These are phyloP conservation scores for Penicillium longicatenatum DNA, from an alignment of 495 filamentous ascomycete genomes.

Conservation along the genomic window DNA sequence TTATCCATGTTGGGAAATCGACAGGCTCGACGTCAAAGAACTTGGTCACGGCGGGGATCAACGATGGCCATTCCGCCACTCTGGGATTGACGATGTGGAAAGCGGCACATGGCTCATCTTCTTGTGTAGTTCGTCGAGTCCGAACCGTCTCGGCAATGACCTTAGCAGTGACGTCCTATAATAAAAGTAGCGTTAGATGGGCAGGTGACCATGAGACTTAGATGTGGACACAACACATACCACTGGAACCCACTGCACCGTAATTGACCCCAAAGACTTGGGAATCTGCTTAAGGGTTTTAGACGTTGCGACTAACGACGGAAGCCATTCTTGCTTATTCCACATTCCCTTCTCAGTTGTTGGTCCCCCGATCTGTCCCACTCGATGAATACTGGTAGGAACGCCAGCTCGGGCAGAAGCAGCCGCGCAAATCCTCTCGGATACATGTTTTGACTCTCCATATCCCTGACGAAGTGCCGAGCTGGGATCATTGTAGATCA, in stretches of 20 bases:
- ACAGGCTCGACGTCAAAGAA: slow-evolving; percentile 11
- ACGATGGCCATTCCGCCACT: slow-evolving; percentile 17
- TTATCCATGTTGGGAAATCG: slow-evolving; percentile 22
- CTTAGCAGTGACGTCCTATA: slow-evolving; percentile 19
- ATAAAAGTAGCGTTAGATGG: not conserved
- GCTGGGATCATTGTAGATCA: slow-evolving; percentile 39
- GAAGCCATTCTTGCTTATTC: slow-evolving; percentile 34
- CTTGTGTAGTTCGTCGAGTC: slow-evolving; percentile 9
- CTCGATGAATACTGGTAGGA: slow-evolving; percentile 46
- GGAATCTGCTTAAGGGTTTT: slow-evolving; percentile 21
- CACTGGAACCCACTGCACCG: slow-evolving; percentile 23
- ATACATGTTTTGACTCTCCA: slow-evolving; percentile 53
- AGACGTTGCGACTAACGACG: slow-evolving; percentile 24
- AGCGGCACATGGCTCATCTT: slow-evolving; percentile 8
- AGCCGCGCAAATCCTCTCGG: slow-evolving; percentile 50
- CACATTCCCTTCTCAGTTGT: slow-evolving; percentile 22
- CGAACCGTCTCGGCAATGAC: slow-evolving; percentile 19
- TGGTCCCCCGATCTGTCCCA: slow-evolving; percentile 59
- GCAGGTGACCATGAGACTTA: not conserved
- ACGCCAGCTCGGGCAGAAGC: slow-evolving; percentile 41
- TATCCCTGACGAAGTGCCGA: slow-evolving; percentile 46
- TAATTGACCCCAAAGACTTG: slow-evolving; percentile 13
- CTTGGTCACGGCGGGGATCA: slow-evolving; percentile 14
- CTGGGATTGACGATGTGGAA: slow-evolving; percentile 33
- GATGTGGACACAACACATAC: slow-evolving; percentile 8